Base-by-base conservation (phyloP, 108 stramenopile species). In the Conticribra guillardii region DNA sequence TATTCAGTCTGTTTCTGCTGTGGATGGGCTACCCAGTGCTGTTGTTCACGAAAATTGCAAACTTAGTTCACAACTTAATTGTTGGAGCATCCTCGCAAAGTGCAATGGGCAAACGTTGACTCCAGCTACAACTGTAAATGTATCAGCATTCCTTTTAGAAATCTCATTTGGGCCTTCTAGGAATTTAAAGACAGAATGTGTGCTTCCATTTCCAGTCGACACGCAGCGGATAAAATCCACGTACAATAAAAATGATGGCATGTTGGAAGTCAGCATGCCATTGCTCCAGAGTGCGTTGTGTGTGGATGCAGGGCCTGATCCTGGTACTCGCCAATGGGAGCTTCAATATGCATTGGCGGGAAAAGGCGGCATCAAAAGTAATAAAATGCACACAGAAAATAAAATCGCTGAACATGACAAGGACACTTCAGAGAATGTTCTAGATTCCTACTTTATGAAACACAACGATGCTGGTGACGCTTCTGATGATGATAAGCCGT, bases 241-340 rank as follows among this genome's bases (percentile, higher is more conserved):
- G 46, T 59, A 47, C 59, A 56, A 64, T 30, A 19, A 30, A 14
- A 23, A 22, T 15, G 64, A 34, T 27, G 54, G 55, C 8, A 58
- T 3, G 19, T 24, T 77, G 34, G 63, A 69, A 59, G 51, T 77
- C 26, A 56, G 16, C 16, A 77, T 77, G 76, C 68, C 68, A 7
- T 5, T 77, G 53, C 76, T 77, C 52, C 46, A 14, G 22, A 49
- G 21, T 49, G 16, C 64, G 19, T 19, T 66, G 19, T 3, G 52
- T 50, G 33, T 54, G 7, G 71, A 73, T 1, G 16, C 50, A 19
- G 46, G 54, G 15, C 63, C 76, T 31, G 76, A 77, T 53, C 76
- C 68, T 18, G 76, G 76, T 30, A 70, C 76, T 24, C 68, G 55
- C 11, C 76, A 69, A n/a, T 70, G 64, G 63, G 76, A 70, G 23